Base-by-base conservation (phyloP, 768 basidiomycete genomes). In the Leccinum subgranulosum region DNA sequence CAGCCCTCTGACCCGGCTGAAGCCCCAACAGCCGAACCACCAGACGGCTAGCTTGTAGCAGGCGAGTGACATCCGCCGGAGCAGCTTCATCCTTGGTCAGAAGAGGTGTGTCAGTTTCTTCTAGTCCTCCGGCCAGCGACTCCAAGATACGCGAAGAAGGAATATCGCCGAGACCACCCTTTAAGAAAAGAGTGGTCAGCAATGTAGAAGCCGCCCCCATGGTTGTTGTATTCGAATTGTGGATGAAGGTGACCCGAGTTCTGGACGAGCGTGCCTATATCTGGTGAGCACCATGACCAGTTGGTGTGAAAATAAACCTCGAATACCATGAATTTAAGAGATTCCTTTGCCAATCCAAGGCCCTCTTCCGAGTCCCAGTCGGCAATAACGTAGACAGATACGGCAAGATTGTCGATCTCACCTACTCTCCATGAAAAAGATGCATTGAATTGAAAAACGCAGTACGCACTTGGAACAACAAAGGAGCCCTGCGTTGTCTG, bases 341-440 rank as follows among this genome's bases (percentile, higher is more conserved):
- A 85, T 57, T 88, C 86, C 54, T 76, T 81, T n/a, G 85, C 76
- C 2, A 92, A 72, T n/a, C 67, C 66, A 15, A 81, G 50, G 0
- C 92, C 90, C 1, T 75, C 78, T 7, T 75, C 73, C 8, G 77
- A 81, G 61, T 96, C 87, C 14, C 98, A 76, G 69, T 98, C 90
- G 1, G 87, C 88, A 17, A 96, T 77, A 41, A 98, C 74, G 64
- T 84, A 87, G 39, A 82, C 64, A 34, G 81, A 84, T 45, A 86
- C 59, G 2, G 79, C 76, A 21, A 72, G 49, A 34, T 59, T 61
- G 36, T 63, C 60, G 7, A 48, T 39, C 29, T 57, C 39, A 36
- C 54, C 67, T 69, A 39, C 10, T 58, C 23, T 33, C 17, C 49
- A 36, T 71, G 23, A 68, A 50, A 28, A 27, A 2, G 4, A 31